A percentile compares a stretch with the other conserved stretches of the same genome.
Evolutionary conservation across 495 filamentous ascomycete species (phyloP).

Genomic region (Aspergillus olivimuriae): DNA sequence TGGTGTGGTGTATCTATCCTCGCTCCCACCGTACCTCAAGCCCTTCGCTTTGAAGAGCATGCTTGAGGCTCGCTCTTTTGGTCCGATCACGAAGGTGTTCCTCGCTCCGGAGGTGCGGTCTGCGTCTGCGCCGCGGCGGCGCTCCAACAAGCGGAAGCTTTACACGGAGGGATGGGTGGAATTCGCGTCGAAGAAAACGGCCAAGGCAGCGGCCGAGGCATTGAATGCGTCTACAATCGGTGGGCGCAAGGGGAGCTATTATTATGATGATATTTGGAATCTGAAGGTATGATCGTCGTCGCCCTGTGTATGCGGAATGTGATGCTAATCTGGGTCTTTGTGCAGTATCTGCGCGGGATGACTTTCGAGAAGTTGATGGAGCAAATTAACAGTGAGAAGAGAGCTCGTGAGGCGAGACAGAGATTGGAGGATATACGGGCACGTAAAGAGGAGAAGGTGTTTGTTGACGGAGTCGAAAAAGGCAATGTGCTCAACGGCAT

Average conservation of each 20-base stretch:
- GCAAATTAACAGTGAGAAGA: conserved; percentile 74
- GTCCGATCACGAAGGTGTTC: conserved; percentile 74
- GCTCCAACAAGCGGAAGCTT: conserved; percentile 82
- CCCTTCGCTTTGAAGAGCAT: conserved; percentile 73
- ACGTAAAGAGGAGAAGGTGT: conserved; percentile 76
- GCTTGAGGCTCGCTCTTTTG: conserved; percentile 64
- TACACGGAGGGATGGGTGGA: conserved; percentile 96
- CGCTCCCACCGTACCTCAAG: conserved; percentile 92
- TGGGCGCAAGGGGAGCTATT: conserved; percentile 82
- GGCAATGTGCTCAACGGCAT: conserved; percentile 71
- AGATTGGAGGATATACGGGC: conserved; percentile 73
- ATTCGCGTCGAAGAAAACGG: conserved; percentile 68
- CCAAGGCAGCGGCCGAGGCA: conserved; percentile 76
- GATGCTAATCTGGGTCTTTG: too few species aligned
- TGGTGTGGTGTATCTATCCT: conserved; percentile 83
- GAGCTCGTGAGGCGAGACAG: conserved; percentile 71
- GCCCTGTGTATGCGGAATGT: too few species aligned
- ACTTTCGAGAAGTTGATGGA: conserved; percentile 66
- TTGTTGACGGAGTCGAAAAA: conserved; percentile 74
- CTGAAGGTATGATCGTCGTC: too few species aligned
- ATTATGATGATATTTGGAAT: conserved; percentile 91
- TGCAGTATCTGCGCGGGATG: conserved; percentile 75
- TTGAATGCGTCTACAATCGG: conserved; percentile 79
- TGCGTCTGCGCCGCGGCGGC: conserved; percentile 49
- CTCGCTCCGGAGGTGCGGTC: conserved; percentile 71